A percentile compares a stretch with the other conserved stretches of the same genome.
phyloP scores from a whole-genome alignment of 1,284 basidiomycete genomes.

The Puccinia polysora region DNA sequence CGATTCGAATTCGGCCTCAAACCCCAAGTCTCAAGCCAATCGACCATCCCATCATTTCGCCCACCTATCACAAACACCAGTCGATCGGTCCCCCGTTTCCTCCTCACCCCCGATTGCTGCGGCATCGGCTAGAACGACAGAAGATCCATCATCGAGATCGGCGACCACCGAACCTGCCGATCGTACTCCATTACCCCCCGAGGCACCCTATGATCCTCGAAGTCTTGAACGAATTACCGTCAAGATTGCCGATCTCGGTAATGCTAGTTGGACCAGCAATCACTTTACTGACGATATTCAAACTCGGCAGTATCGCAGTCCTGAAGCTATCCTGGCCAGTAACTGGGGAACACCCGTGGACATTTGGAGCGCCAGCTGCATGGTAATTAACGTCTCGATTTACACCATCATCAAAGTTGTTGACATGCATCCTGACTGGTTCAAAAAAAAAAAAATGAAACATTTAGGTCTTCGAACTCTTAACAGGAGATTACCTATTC shows the following conservation, averaged over 20 bases:
- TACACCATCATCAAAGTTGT: slow-evolving; percentile 52
- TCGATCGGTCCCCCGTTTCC: slow-evolving; percentile 15
- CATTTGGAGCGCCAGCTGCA: slow-evolving; percentile 91
- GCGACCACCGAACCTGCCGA: slow-evolving; percentile 58
- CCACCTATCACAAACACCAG: slow-evolving; percentile 49
- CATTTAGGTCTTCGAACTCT: slow-evolving; percentile 64
- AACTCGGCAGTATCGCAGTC: slow-evolving; percentile 93
- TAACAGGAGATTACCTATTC: slow-evolving; percentile 81
- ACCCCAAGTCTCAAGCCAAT: slow-evolving; percentile 45
- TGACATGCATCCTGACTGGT: slow-evolving; percentile 10
- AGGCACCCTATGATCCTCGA: slow-evolving; percentile 59
- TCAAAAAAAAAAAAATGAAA: not conserved
- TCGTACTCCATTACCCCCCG: slow-evolving; percentile 58
- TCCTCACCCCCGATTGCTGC: not conserved
- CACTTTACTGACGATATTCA: slow-evolving; percentile 79
- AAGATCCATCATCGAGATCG: slow-evolving; percentile 3
- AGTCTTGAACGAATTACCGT: slow-evolving; percentile 83
- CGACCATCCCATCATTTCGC: slow-evolving; percentile 49
- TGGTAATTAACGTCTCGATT: too few relatives aligned
- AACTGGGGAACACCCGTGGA: slow-evolving; percentile 94
- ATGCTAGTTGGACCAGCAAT: slow-evolving; percentile 67
- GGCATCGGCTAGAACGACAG: not conserved
- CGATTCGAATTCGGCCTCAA: slow-evolving; percentile 41
- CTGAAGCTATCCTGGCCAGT: slow-evolving; percentile 91
- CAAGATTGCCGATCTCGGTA: slow-evolving; percentile 96